Evolutionary conservation across 176 grass and related monocot genomes (phyloP).

Genomic region (Triticum monococcum): DNA sequence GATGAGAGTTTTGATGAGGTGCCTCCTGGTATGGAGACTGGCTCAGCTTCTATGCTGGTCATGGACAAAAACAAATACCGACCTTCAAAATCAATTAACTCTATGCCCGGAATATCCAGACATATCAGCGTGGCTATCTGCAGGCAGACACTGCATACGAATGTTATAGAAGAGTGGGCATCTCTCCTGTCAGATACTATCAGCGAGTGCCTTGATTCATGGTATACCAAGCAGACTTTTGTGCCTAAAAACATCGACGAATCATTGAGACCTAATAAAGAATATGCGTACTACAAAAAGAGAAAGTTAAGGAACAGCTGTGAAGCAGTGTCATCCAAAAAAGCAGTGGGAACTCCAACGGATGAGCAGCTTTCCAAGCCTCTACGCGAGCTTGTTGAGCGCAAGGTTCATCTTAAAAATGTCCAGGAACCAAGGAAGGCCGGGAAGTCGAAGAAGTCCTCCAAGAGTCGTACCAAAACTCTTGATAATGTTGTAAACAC

Average conservation of each 20-base stretch:
- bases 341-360: conserved; percentile 30
- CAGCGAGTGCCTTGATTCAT: conserved; percentile 51
- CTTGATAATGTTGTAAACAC: conserved; percentile 12
- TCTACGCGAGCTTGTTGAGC: conserved; percentile 47
- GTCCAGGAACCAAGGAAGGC: conserved; percentile 27
- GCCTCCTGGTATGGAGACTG: conserved; percentile 60
- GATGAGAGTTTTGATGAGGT: conserved; percentile 67
- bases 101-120: conserved; percentile 57
- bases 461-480: conserved; percentile 26
- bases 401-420: conserved; percentile 42
- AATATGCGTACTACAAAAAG: conserved; percentile 79
- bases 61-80: conserved; percentile 43
- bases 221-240: conserved; percentile 35
- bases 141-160: conserved; percentile 64
- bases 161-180: conserved; percentile 49
- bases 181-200: conserved; percentile 53
- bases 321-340: conserved; percentile 24
- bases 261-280: conserved; percentile 34
- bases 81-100: conserved; percentile 35
- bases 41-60: conserved; percentile 27
- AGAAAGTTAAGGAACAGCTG: conserved; percentile 54
- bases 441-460: conserved; percentile 22
- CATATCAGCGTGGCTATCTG: conserved; percentile 63
- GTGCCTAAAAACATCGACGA: conserved; percentile 29
- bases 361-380: conserved; percentile 53